Conservation (phyloP, 345 rosid genomes). For the Pugionium cornutum region DNA sequence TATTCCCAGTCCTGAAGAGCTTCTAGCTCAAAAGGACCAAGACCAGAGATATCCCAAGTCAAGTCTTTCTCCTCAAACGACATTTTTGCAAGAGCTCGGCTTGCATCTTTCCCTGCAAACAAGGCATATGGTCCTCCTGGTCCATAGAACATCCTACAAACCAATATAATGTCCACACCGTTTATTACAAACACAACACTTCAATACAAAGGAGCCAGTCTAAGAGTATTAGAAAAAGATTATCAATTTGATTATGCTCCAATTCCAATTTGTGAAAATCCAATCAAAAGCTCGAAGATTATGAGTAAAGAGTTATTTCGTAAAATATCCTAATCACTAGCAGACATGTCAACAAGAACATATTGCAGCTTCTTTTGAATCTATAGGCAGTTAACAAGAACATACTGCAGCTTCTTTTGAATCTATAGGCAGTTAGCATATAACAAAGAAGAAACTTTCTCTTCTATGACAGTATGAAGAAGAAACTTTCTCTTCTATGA, state of each 20-base stretch:
- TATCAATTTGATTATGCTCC: background rate
- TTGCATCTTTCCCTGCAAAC: conserved; percentile 96
- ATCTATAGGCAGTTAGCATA: background rate
- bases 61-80: conserved; percentile 92
- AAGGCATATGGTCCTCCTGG: conserved; percentile 98
- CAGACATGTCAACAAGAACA: conserved; percentile 14
- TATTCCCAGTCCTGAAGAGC: conserved; percentile 99
- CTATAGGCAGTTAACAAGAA: background rate
- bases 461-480: background rate
- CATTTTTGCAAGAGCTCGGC: conserved; percentile 99
- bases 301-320: background rate
- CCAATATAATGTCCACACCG: background rate
- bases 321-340: background rate
- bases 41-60: conserved; percentile 92
- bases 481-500: too few relatives aligned
- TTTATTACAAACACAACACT: conserved; percentile 17
- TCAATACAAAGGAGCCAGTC: background rate
- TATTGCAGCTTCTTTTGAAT: background rate
- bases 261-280: background rate
- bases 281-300: background rate
- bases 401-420: background rate
- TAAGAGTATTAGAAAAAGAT: conserved; percentile 3
- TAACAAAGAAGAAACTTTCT: background rate
- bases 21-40: conserved; percentile 89
- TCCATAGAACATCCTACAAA: conserved; percentile 92